phyloP scores from a whole-genome alignment of 768 basidiomycete genomes.

The Brasilioporus rufonigricans region DNA sequence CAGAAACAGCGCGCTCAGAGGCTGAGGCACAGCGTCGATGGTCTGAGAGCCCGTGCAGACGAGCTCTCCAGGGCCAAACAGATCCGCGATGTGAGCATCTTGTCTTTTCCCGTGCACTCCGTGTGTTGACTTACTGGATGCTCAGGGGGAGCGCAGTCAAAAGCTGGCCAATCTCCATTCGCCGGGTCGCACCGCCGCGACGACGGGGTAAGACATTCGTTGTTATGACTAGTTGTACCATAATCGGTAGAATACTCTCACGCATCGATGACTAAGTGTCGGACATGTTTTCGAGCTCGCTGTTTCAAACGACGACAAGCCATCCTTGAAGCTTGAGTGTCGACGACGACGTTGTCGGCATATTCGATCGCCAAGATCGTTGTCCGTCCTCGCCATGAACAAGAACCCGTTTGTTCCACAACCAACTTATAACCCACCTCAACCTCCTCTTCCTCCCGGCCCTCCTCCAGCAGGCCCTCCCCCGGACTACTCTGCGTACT shows the following conservation, averaged over 20 bases:
- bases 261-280: conserved; percentile 24
- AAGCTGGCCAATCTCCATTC: conserved; percentile 14
- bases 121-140: neutral
- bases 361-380: conserved; percentile 11
- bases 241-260: neutral
- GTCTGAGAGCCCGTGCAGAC: conserved; percentile 20
- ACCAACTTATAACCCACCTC: conserved; percentile 64
- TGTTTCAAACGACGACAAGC: conserved; percentile 24
- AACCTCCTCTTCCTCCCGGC: conserved; percentile 78
- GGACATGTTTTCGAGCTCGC: conserved; percentile 18
- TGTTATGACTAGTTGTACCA: no score
- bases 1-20: conserved; percentile 24
- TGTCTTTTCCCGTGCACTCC: neutral
- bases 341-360: conserved; percentile 7
- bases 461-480: conserved; percentile 72
- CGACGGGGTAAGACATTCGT: neutral
- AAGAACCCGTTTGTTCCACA: conserved; percentile 81
- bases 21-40: conserved; percentile 17
- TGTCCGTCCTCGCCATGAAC: conserved; percentile 51
- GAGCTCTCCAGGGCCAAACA: conserved; percentile 20
- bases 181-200: neutral
- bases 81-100: conserved; percentile 20
- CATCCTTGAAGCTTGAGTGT: conserved; percentile 7
- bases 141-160: conserved; percentile 20
- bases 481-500: conserved; percentile 77